phyloP scores from a whole-genome alignment of 2,329 filamentous ascomycete genomes.

The Apiospora marii region DNA sequence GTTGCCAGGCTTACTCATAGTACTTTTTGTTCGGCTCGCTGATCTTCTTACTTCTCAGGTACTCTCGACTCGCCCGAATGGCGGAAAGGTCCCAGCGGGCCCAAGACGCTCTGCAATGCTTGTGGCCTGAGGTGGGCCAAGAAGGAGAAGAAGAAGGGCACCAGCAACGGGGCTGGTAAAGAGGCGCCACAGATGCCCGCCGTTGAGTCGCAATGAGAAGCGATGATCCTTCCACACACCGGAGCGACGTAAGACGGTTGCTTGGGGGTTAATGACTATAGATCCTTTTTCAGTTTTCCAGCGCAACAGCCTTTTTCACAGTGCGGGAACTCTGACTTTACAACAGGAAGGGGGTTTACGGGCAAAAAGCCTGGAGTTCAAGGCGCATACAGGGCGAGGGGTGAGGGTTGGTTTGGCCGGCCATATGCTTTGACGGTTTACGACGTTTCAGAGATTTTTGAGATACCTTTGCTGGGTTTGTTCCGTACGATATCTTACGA shows the following conservation, averaged over 20 bases:
- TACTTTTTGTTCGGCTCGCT: slow-evolving; percentile 10
- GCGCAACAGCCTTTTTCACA: neutral
- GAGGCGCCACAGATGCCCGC: slow-evolving; percentile 8
- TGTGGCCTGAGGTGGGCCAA: slow-evolving; percentile 81
- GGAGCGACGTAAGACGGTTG: neutral
- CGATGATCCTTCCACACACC: neutral
- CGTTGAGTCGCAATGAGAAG: neutral
- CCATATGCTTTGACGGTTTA: neutral
- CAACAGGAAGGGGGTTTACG: neutral
- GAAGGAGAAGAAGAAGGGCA: slow-evolving; percentile 77
- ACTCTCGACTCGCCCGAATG: slow-evolving; percentile 95
- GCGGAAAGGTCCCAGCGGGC: slow-evolving; percentile 91
- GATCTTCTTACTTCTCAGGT: slow-evolving; percentile 48
- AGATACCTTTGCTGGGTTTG: slow-evolving; percentile 16
- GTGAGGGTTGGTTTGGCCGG: neutral
- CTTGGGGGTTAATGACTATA: slow-evolving; percentile 18
- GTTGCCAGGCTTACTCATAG: slow-evolving; percentile 37
- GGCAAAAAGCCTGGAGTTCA: slow-evolving; percentile 21
- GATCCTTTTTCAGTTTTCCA: slow-evolving; percentile 9
- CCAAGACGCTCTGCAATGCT: slow-evolving; percentile 95
- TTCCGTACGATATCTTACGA: neutral
- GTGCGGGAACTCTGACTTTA: slow-evolving; percentile 12
- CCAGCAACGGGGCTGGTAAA: slow-evolving; percentile 28
- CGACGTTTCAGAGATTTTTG: neutral
- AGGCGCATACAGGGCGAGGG: neutral